A percentile compares a stretch with the other conserved stretches of the same genome.
These are phyloP conservation scores for Coffea humblotiana DNA, from an alignment of 305 asterid species.

Conservation along the genomic window DNA sequence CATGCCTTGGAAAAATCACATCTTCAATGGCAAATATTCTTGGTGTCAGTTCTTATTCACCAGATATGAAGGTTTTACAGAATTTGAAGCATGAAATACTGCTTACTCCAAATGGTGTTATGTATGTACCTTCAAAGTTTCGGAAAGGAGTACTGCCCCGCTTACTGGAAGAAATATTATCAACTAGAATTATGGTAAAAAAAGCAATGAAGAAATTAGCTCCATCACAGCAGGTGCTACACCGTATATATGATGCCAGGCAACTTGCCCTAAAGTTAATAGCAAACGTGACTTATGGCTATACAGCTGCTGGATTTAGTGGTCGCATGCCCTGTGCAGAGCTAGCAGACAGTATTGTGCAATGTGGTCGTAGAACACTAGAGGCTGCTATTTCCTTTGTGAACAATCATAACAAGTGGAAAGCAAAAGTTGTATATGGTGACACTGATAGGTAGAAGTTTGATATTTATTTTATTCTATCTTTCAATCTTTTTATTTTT, in stretches of 20 bases:
- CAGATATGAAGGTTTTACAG: slow-evolving; percentile 48
- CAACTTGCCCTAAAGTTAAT: slow-evolving; percentile 98
- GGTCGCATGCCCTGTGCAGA: slow-evolving; percentile 99
- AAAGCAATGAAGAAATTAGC: slow-evolving; percentile 86
- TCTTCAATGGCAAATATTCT: slow-evolving; percentile 53
- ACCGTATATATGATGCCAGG: slow-evolving; percentile 84
- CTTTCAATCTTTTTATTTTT: no score
- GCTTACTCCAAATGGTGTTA: slow-evolving; percentile 88
- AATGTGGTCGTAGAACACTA: slow-evolving; percentile 94
- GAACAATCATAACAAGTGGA: slow-evolving; percentile 72
- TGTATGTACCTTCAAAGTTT: slow-evolving; percentile 74
- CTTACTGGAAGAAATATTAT: slow-evolving; percentile 87
- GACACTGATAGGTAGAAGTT: slow-evolving; percentile 83
- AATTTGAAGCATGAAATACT: slow-evolving; percentile 59
- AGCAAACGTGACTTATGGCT: slow-evolving; percentile 97
- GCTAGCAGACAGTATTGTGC: slow-evolving; percentile 98
- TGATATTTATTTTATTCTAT: not conserved
- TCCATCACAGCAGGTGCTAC: slow-evolving; percentile 76
- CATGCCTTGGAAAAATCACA: slow-evolving; percentile 84
- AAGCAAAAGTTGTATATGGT: slow-evolving; percentile 88
- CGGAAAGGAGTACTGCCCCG: slow-evolving; percentile 88
- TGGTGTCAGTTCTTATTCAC: slow-evolving; percentile 84
- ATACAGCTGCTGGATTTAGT: slow-evolving; percentile 99
- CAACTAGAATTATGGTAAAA: slow-evolving; percentile 96
- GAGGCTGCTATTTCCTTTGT: slow-evolving; percentile 87